Evolutionary conservation across 106 monocot genomes (phyloP), one percentile per base, ranked within the genome.

Genomic region (Dendrobium nobile): DNA sequence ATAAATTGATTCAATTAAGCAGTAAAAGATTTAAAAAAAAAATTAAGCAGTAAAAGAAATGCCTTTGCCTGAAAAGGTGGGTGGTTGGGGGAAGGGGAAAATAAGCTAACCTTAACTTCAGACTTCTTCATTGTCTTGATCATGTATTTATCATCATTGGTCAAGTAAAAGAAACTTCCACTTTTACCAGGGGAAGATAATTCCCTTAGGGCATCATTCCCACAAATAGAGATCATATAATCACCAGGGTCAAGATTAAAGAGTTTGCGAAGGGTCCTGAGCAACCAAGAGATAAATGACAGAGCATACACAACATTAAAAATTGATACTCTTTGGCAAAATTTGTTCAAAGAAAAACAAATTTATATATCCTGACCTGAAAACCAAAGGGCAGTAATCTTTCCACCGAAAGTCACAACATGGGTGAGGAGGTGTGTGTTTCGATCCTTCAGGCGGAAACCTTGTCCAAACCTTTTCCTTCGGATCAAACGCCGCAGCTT

Each of bases 51-150:
- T 47, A 7, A 47, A 73, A 72, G 4, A 5, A 41, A 19, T 41
- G 4, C 16, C 17, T 41, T 41, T 5, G 5, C 17, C 0, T 51
- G 51, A 51, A 13, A 10, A 51, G 16, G 2, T 51, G 16, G 13
- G 3, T 10, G 13, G 51, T 37, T 37, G 16, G n/a, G 41, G 28
- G 51, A 79, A 42, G 64, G 24, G 40, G 17, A 82, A 2, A 79
- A 67, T 42, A 20, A 11, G 65, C 85, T 86, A 73, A 98, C 97
- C 85, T 98, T 98, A 18, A 92, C 97, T 89, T 98, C 97, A 24
- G 97, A 84, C 67, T 98, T 98, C 86, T 98, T 98, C 81, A 98
- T 83, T 17, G 97, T 98, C 84, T 98, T 98, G 54, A 98, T 98
- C 97, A 98, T 98, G 82, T 98, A 98, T 2, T 83, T 78, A 68